Percentiles rank a stretch among this genome's conserved stretches.
Conservation (phyloP, 805 yeast genomes). For the Zygosaccharomyces kombuchaensis region DNA sequence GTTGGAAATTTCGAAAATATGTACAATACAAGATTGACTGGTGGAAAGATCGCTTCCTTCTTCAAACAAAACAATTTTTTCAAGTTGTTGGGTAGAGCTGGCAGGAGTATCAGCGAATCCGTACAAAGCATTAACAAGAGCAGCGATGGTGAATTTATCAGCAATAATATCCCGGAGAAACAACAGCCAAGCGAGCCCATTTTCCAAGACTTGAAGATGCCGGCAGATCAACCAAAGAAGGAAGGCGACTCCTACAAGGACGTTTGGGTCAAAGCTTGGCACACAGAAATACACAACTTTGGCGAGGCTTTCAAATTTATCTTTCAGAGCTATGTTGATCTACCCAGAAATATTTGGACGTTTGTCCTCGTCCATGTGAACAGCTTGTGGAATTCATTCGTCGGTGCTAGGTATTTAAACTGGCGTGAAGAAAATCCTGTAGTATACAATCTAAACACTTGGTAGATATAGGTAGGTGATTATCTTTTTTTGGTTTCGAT, state of each 20-base stretch:
- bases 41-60: slow-evolving; percentile 21
- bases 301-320: slow-evolving; percentile 62
- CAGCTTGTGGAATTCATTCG: slow-evolving; percentile 66
- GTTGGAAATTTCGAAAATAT: slow-evolving; percentile 64
- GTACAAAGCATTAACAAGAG: slow-evolving; percentile 16
- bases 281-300: slow-evolving; percentile 49
- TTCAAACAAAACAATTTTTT: slow-evolving; percentile 34
- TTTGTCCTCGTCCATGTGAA: slow-evolving; percentile 45
- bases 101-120: slow-evolving; percentile 17
- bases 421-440: slow-evolving; percentile 24
- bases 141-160: slow-evolving; percentile 3
- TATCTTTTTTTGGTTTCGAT: slow-evolving; percentile 25
- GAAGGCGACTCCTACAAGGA: slow-evolving; percentile 7
- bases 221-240: slow-evolving; percentile 13
- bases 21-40: slow-evolving; percentile 38
- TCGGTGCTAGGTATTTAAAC: slow-evolving; percentile 47
- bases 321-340: slow-evolving; percentile 55
- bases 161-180: neutral
- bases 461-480: slow-evolving; percentile 10
- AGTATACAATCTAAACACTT: slow-evolving; percentile 21
- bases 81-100: slow-evolving; percentile 31
- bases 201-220: slow-evolving; percentile 30
- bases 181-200: slow-evolving; percentile 3
- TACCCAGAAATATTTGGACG: slow-evolving; percentile 62
- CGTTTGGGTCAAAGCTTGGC: slow-evolving; percentile 42